A percentile compares a stretch with the other conserved stretches of the same genome.
phyloP scores from a whole-genome alignment of 106 monocot species.

The Amphibolis antarctica region DNA sequence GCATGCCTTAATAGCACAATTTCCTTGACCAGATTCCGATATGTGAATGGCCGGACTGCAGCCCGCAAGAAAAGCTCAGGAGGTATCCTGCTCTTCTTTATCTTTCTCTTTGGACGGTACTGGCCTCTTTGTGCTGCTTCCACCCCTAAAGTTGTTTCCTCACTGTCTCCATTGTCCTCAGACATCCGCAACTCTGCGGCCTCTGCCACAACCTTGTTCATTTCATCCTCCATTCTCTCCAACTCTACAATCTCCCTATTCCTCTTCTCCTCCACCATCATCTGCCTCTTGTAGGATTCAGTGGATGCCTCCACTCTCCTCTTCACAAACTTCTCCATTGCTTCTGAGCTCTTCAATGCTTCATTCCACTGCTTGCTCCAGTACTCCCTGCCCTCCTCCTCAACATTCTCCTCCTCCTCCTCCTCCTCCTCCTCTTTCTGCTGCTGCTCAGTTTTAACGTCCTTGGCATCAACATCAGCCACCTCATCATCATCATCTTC shows the following conservation, averaged over 20 bases:
- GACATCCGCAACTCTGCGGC: background rate
- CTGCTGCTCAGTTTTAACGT: slow-evolving; percentile 8
- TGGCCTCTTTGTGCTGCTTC: slow-evolving; percentile 5
- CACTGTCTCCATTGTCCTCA: background rate
- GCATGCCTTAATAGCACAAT: slow-evolving; percentile 86
- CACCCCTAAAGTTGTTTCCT: slow-evolving; percentile 2
- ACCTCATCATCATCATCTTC: slow-evolving; percentile 21
- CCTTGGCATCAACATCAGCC: slow-evolving; percentile 21
- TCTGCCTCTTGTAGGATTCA: slow-evolving; percentile 23
- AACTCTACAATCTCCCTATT: slow-evolving; percentile 5
- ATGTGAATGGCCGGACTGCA: slow-evolving; percentile 81
- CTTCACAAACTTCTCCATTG: slow-evolving; percentile 74
- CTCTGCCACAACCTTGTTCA: slow-evolving; percentile 1
- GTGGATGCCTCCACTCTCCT: slow-evolving; percentile 47
- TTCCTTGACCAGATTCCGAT: slow-evolving; percentile 91
- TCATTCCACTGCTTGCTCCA: slow-evolving; percentile 78
- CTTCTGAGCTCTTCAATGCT: slow-evolving; percentile 47
- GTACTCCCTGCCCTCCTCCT: slow-evolving; percentile 62
- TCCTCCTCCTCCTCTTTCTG: slow-evolving; percentile 1
- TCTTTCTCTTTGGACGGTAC: slow-evolving; percentile 11
- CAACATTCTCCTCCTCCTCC: slow-evolving; percentile 6
- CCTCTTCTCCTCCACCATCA: slow-evolving; percentile 22
- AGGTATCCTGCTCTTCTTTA: slow-evolving; percentile 34
- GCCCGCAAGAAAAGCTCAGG: slow-evolving; percentile 64
- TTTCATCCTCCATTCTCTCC: slow-evolving; percentile 7